Percentiles rank a stretch among this genome's conserved stretches.
phyloP scores from a whole-genome alignment of 176 grass and related monocot species.

The Oropetium thomaeum region DNA sequence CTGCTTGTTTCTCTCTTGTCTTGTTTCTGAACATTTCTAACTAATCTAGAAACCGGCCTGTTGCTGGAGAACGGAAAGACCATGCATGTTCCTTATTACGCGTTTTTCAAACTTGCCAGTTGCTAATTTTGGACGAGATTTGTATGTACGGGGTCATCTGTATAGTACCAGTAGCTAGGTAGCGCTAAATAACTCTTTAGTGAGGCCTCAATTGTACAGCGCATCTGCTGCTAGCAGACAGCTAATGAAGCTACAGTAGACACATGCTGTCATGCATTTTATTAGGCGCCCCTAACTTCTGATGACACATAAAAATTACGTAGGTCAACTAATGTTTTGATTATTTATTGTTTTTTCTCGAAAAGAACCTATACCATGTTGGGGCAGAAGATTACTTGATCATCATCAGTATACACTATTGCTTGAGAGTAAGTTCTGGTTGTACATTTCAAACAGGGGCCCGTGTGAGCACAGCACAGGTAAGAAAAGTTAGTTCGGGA shows the following conservation, averaged over 20 bases:
- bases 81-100: background rate
- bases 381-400: background rate
- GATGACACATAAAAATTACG: background rate
- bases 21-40: background rate
- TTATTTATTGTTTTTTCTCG: background rate
- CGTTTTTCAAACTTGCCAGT: background rate
- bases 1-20: slow-evolving; percentile 2
- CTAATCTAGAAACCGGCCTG: background rate
- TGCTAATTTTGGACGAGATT: background rate
- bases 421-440: background rate
- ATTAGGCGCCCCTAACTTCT: background rate
- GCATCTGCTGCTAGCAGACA: background rate
- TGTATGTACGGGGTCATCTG: background rate
- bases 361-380: background rate
- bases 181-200: background rate
- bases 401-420: background rate
- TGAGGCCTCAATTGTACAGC: slow-evolving; percentile 30
- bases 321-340: background rate
- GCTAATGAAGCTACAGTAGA: background rate
- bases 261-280: slow-evolving; percentile 12
- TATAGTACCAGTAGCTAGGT: background rate
- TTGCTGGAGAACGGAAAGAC: background rate
- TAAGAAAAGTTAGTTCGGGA: background rate
- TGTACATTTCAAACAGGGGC: background rate
- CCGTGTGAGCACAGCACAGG: background rate